A percentile compares a stretch with the other conserved stretches of the same genome.
Evolutionary conservation across 192 early-diverging fungal genomes (phyloP).

Genomic region (Entomortierella lignicola): DNA sequence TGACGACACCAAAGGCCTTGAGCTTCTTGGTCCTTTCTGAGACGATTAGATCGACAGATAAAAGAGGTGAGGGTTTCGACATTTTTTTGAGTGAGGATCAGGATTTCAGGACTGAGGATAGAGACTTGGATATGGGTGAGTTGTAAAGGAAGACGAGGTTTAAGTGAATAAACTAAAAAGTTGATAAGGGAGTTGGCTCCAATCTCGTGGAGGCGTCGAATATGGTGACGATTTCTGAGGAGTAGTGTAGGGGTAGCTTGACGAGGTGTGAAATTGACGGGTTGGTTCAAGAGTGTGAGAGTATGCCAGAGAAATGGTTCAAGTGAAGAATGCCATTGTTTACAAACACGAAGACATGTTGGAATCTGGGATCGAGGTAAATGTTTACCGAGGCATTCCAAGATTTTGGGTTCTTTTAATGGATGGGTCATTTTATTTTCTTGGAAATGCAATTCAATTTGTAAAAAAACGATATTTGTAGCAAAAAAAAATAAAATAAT

Average conservation of each 20-base stretch:
- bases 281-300: constrained; percentile 18
- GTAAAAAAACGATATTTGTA: neutral
- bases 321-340: constrained; percentile 4
- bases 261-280: constrained; percentile 17
- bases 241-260: constrained; percentile 21
- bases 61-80: constrained; percentile 9
- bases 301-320: constrained; percentile 20
- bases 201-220: constrained; percentile 14
- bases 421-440: neutral
- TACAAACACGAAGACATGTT: constrained; percentile 8
- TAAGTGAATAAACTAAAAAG: constrained; percentile 11
- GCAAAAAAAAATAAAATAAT: neutral
- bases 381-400: neutral
- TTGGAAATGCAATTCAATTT: no score
- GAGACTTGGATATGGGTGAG: constrained; percentile 10
- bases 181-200: constrained; percentile 25
- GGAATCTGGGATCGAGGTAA: neutral
- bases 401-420: neutral
- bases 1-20: constrained; percentile 24
- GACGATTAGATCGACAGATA: constrained; percentile 27
- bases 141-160: neutral
- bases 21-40: constrained; percentile 10
- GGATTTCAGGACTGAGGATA: constrained; percentile 28
- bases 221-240: constrained; percentile 29
- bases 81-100: constrained; percentile 17